Base-by-base conservation (phyloP, 306 rosid genomes). In the Pyrus communis region DNA sequence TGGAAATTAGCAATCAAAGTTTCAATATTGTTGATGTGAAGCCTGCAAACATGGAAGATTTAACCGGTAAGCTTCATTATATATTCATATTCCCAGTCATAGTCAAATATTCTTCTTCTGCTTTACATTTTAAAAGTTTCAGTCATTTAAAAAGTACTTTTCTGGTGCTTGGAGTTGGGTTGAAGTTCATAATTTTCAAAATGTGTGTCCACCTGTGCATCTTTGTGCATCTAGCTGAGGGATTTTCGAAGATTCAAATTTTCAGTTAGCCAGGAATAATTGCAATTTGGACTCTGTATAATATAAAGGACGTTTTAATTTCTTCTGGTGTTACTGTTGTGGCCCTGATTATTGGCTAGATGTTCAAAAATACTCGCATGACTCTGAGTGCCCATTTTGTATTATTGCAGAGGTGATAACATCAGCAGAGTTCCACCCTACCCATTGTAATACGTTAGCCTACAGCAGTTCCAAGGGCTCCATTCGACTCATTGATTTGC, bases 401-500 rank as follows among this genome's bases (percentile, higher is more conserved):
- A 40, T 86, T 35, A 77, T 75, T 89, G 81, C 93, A 95, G 99
- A 95, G 97, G 99, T 95, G 83, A 95, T 95, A 84, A 95, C 99
- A 43, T 91, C 98, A 57, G 99, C 99, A n/a, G 98, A 95, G 80
- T 95, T 95, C 89, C 99, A 95, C 74, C 99, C 99, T 58, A 92
- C 87, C 46, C 98, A 95, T 81, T 95, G 99, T 75, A 92, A 92
- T 79, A 95, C 79, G 43, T 82, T 95, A 86, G 99, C 98, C 62
- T 95, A 95, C 81, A 95, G 99, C 88, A 95, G 99, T 77, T 95
- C 99, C 70, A 95, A 92, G 86, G 99, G 99, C 75, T 95, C 99
- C 73, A 89, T 95, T 81, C 93, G 98, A 67, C 97, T 95, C 64
- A 86, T 95, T 81, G 99, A 95, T 82, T 86, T 95, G 87, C 97